Percentiles rank a stretch among this genome's conserved stretches.
These are phyloP conservation scores for Gremmenia infestans DNA, from an alignment of 2,329 filamentous ascomycete genomes.

Conservation along the genomic window DNA sequence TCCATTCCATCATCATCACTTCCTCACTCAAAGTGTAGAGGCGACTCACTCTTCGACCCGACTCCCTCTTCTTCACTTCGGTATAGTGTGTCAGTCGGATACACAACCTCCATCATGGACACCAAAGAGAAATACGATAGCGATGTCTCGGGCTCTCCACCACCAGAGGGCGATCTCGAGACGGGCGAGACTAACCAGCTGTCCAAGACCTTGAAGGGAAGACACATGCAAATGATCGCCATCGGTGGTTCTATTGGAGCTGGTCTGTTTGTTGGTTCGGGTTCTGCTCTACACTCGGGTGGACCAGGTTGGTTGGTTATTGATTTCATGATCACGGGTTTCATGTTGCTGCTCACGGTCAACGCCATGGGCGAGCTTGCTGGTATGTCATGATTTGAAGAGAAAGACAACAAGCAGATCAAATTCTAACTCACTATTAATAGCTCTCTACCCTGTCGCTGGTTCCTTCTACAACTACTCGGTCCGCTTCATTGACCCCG, in stretches of 20 bases:
- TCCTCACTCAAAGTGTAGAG: conserved; percentile 17
- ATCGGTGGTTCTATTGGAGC: conserved; percentile 47
- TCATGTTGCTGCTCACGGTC: conserved; percentile 56
- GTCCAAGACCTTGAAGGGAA: conserved; percentile 38
- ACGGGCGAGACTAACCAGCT: conserved; percentile 29
- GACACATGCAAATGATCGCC: conserved; percentile 49
- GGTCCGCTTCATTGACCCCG: conserved; percentile 88
- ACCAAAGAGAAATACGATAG: conserved; percentile 16
- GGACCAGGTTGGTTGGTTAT: conserved; percentile 72
- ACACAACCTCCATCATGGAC: conserved; percentile 3
- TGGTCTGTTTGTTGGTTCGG: conserved; percentile 46
- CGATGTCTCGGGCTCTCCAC: conserved; percentile 1
- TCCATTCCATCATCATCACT: conserved; percentile 4
- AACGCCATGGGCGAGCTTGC: conserved; percentile 90
- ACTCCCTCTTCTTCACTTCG: neutral
- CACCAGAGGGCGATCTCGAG: conserved; percentile 18
- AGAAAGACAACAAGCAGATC: neutral
- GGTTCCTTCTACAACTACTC: conserved; percentile 91
- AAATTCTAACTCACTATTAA: neutral
- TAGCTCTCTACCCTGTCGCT: conserved; percentile 72
- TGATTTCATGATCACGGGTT: conserved; percentile 71
- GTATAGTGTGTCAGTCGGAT: neutral
- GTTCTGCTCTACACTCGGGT: conserved; percentile 37
- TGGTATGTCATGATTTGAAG: conserved; percentile 52
- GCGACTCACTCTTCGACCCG: neutral